Conservation (phyloP, 2,329 filamentous ascomycete genomes). For the Alternaria rosae region DNA sequence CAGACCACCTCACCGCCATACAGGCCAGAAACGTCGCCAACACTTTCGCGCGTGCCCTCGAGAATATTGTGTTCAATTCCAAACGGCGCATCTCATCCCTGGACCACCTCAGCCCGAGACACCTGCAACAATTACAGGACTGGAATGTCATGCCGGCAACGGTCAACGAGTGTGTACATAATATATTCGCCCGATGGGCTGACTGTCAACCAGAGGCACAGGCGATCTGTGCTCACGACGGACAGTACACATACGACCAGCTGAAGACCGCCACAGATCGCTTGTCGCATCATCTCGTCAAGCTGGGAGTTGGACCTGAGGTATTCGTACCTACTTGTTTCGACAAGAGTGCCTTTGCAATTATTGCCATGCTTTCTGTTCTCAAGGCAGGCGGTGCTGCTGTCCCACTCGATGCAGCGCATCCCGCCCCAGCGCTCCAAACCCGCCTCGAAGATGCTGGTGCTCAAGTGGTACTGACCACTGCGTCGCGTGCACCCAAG, state of each 20-base stretch:
- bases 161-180: constrained; percentile 42
- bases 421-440: constrained; percentile 47
- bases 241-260: constrained; percentile 42
- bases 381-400: constrained; percentile 50
- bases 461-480: constrained; percentile 52
- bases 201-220: constrained; percentile 33
- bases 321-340: constrained; percentile 49
- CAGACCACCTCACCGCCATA: constrained; percentile 40
- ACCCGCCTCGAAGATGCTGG: constrained; percentile 50
- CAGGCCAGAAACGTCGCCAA: constrained; percentile 44
- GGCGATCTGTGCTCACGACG: constrained; percentile 46
- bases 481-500: constrained; percentile 45
- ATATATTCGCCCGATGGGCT: constrained; percentile 36
- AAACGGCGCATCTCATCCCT: constrained; percentile 45
- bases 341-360: constrained; percentile 48
- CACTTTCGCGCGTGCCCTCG: constrained; percentile 39
- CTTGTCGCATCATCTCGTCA: constrained; percentile 39
- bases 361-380: constrained; percentile 49
- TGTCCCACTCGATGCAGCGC: constrained; percentile 47
- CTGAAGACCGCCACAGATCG: constrained; percentile 34
- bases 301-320: constrained; percentile 42
- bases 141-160: constrained; percentile 46
- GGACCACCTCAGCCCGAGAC: constrained; percentile 49
- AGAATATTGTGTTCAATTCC: constrained; percentile 49
- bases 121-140: constrained; percentile 38